Conservation (phyloP, 1,139 yeast genomes). For the Kodamaea plutei region DNA sequence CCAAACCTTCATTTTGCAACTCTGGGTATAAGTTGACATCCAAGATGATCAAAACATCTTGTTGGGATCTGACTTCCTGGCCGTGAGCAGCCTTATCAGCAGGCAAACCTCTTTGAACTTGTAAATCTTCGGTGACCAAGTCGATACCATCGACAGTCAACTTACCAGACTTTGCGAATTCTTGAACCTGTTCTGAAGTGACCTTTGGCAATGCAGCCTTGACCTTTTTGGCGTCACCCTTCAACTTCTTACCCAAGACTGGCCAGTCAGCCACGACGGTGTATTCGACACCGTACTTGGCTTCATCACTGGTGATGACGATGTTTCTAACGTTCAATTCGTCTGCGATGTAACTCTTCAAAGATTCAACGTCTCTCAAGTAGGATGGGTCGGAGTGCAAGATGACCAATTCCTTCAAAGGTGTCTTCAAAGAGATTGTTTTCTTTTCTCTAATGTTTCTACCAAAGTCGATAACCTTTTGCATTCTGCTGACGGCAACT, state of each 20-base stretch:
- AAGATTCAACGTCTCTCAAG: conserved; percentile 71
- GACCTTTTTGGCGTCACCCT: conserved; percentile 89
- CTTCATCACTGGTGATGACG: conserved; percentile 86
- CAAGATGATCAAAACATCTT: conserved; percentile 82
- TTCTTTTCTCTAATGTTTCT: conserved; percentile 96
- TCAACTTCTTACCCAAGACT: conserved; percentile 92
- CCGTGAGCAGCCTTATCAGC: conserved; percentile 56
- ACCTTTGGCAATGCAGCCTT: conserved; percentile 87
- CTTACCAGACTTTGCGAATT: conserved; percentile 68
- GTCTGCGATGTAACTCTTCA: conserved; percentile 76
- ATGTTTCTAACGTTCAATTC: conserved; percentile 91
- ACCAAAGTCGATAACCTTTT: conserved; percentile 92
- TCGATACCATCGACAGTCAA: conserved; percentile 86
- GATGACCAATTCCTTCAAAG: conserved; percentile 83
- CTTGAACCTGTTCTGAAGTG: conserved; percentile 77
- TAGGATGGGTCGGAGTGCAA: conserved; percentile 75
- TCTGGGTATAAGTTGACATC: conserved; percentile 88
- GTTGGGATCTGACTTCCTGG: conserved; percentile 81
- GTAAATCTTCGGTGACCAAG: conserved; percentile 80
- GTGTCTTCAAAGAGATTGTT: conserved; percentile 89
- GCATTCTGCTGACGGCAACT: conserved; percentile 91
- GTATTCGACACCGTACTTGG: conserved; percentile 85
- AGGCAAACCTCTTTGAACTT: conserved; percentile 85
- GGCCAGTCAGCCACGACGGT: conserved; percentile 99
- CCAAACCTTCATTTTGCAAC: conserved; percentile 87